A percentile compares a stretch with the other conserved stretches of the same genome.
Evolutionary conservation across 2,329 filamentous ascomycete species (phyloP).

Genomic region (Fonsecaea monophora): DNA sequence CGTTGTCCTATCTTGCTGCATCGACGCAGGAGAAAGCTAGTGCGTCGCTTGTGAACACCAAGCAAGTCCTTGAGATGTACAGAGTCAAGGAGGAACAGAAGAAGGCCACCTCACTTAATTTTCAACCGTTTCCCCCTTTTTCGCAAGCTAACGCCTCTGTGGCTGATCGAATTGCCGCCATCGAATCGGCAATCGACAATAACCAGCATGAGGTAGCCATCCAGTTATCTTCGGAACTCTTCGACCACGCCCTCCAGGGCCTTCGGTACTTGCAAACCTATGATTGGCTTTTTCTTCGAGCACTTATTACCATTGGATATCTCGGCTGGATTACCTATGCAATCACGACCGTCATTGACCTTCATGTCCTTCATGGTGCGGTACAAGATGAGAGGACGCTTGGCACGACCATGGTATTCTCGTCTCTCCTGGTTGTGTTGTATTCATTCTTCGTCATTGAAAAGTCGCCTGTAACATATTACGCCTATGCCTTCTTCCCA

Average conservation of each 20-base stretch:
- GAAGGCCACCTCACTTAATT: conserved; percentile 74
- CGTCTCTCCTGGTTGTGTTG: conserved; percentile 74
- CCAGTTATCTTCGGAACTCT: conserved; percentile 74
- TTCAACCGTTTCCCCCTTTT: conserved; percentile 75
- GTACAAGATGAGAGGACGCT: conserved; percentile 68
- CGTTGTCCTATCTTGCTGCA: conserved; percentile 79
- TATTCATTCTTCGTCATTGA: conserved; percentile 83
- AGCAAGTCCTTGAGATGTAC: conserved; percentile 93
- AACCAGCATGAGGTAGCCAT: conserved; percentile 79
- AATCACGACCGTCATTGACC: conserved; percentile 83
- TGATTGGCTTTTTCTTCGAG: conserved; percentile 94
- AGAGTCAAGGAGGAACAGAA: conserved; percentile 90
- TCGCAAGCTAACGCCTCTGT: conserved; percentile 68
- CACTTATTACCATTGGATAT: conserved; percentile 87
- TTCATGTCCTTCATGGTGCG: conserved; percentile 79
- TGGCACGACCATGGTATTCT: conserved; percentile 70
- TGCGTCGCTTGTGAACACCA: conserved; percentile 82
- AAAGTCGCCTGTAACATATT: conserved; percentile 81
- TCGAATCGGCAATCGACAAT: conserved; percentile 70
- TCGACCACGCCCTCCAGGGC: conserved; percentile 78
- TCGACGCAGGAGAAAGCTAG: conserved; percentile 77
- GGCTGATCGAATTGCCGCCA: conserved; percentile 70
- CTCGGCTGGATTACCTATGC: conserved; percentile 95
- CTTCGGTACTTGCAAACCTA: conserved; percentile 96
- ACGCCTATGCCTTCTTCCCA: conserved; percentile 89